Evolutionary conservation across 2,329 filamentous ascomycete genomes (phyloP).

Genomic region (Myriangium duriaei): DNA sequence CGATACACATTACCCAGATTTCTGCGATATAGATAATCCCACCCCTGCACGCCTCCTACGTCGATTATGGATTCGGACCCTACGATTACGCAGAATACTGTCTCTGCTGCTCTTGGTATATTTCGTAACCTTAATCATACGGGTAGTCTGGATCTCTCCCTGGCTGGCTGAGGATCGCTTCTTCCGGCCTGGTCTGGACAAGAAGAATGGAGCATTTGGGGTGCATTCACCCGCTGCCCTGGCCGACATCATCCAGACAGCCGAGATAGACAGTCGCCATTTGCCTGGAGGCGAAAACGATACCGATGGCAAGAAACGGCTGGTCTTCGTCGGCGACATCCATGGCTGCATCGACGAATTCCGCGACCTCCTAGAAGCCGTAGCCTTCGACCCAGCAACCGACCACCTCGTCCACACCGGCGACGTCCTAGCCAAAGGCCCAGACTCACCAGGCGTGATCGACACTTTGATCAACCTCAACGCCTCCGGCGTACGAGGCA

Average conservation of each 20-base stretch:
- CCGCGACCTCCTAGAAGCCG: constrained; percentile 50
- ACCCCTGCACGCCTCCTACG: constrained; percentile 16
- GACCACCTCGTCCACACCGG: constrained; percentile 70
- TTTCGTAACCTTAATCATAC: constrained; percentile 15
- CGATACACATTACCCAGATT: constrained; percentile 8
- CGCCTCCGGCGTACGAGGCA: constrained; percentile 76
- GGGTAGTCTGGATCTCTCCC: constrained; percentile 27
- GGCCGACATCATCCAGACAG: constrained; percentile 36
- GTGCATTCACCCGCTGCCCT: constrained; percentile 11
- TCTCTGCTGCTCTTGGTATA: constrained; percentile 21
- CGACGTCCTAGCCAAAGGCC: constrained; percentile 76
- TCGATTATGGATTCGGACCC: constrained; percentile 12
- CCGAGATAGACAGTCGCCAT: constrained; percentile 32
- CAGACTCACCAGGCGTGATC: constrained; percentile 67
- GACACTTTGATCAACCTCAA: constrained; percentile 58
- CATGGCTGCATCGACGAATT: constrained; percentile 69
- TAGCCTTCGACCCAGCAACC: constrained; percentile 46
- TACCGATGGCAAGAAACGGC: constrained; percentile 36
- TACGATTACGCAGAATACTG: constrained; percentile 20
- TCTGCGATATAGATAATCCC: constrained; percentile 26
- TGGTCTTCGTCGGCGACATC: constrained; percentile 82
- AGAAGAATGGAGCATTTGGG: constrained; percentile 19
- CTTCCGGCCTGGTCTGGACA: constrained; percentile 23
- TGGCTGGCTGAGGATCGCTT: constrained; percentile 22
- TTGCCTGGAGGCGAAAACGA: constrained; percentile 23